Evolutionary conservation across 441 rosid genomes (phyloP).

Genomic region (Dalechampia spathulata): DNA sequence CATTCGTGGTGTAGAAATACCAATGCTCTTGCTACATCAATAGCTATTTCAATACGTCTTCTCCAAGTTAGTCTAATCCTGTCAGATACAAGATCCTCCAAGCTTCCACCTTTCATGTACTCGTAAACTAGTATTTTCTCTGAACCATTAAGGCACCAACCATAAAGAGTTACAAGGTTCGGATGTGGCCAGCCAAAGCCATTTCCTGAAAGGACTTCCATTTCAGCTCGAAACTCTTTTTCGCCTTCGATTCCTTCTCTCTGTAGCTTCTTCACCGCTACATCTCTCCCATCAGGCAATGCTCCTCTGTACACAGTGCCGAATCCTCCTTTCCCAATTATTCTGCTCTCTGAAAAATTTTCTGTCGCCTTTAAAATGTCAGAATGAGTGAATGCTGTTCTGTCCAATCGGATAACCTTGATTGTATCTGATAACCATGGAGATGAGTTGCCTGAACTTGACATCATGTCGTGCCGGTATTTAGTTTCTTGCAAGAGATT

Average conservation of each 20-base stretch:
- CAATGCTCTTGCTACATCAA: constrained; percentile 65
- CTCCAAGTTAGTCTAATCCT: constrained; percentile 53
- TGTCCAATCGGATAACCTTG: constrained; percentile 67
- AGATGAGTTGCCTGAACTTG: constrained; percentile 61
- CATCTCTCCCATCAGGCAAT: constrained; percentile 73
- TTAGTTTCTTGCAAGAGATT: constrained; percentile 45
- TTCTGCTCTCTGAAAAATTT: constrained; percentile 58
- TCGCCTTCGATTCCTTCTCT: constrained; percentile 81
- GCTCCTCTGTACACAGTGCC: constrained; percentile 73
- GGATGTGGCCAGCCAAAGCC: constrained; percentile 89
- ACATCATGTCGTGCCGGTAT: constrained; percentile 38
- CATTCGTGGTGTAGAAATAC: constrained; percentile 87
- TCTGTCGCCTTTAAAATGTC: constrained; percentile 79
- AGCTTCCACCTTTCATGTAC: constrained; percentile 82
- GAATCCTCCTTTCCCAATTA: constrained; percentile 82
- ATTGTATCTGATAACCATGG: constrained; percentile 64
- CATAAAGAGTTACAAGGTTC: constrained; percentile 76
- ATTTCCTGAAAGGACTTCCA: constrained; percentile 75
- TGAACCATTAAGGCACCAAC: constrained; percentile 79
- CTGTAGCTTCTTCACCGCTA: constrained; percentile 82
- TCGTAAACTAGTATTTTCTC: constrained; percentile 75
- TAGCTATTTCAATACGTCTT: constrained; percentile 50
- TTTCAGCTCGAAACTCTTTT: constrained; percentile 76
- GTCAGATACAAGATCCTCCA: constrained; percentile 71
- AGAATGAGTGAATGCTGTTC: constrained; percentile 62